These are phyloP conservation scores for Phaffia australis DNA, from an alignment of 768 basidiomycete genomes.

Conservation along the genomic window DNA sequence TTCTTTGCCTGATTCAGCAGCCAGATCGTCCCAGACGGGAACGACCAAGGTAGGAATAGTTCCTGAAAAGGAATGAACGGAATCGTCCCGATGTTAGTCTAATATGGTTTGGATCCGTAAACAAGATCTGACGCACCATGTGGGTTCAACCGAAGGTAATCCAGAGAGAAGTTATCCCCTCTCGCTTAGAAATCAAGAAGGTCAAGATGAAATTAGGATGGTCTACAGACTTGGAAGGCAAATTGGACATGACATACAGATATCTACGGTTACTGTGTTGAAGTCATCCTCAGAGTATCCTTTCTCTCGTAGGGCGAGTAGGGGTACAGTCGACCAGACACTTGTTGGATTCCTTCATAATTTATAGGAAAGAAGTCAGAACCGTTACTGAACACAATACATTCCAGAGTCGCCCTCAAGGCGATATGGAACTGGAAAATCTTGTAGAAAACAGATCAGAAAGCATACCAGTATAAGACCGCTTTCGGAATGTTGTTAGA, in stretches of 20 bases:
- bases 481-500: slow-evolving; percentile 47
- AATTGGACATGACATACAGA: slow-evolving; percentile 39
- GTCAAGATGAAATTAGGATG: not conserved
- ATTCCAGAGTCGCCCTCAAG: slow-evolving; percentile 27
- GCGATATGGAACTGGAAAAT: too few relatives aligned
- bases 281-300: slow-evolving; percentile 72
- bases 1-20: slow-evolving; percentile 52
- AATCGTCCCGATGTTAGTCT: not conserved
- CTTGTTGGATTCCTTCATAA: slow-evolving; percentile 33
- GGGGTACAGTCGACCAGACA: slow-evolving; percentile 38
- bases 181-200: slow-evolving; percentile 37
- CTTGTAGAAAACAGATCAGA: slow-evolving; percentile 52
- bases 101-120: not conserved
- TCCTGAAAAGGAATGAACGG: slow-evolving; percentile 40
- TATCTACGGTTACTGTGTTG: slow-evolving; percentile 56
- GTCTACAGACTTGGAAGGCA: not conserved
- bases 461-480: slow-evolving; percentile 62
- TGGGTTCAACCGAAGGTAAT: slow-evolving; percentile 54
- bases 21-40: slow-evolving; percentile 58
- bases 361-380: not conserved
- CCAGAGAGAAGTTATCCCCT: slow-evolving; percentile 59
- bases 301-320: slow-evolving; percentile 50
- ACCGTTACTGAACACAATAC: not conserved
- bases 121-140: slow-evolving; percentile 46
- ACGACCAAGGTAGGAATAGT: slow-evolving; percentile 75